Base-by-base conservation (phyloP, 176 grass and related monocot genomes). In the Canna indica region DNA sequence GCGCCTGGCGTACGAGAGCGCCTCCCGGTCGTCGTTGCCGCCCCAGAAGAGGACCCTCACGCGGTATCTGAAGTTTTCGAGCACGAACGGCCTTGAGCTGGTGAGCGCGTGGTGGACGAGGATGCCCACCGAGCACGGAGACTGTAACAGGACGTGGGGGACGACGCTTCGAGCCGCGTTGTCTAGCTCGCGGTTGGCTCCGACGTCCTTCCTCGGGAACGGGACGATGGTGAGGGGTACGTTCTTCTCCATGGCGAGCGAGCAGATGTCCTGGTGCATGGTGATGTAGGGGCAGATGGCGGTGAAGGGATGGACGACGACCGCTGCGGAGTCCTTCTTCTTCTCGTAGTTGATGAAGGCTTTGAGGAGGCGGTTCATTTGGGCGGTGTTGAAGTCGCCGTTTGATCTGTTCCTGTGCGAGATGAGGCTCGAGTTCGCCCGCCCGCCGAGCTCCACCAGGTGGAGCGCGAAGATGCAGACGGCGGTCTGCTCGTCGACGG, bases 231-330 rank as follows among this genome's bases (percentile, higher is more conserved):
- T 71, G 44, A 97, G 74, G 41, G 86, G 82, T 32, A 87, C 74
- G 38, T 86, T 82, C 82, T 92, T 97, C 26, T 97, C 88, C 24
- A 90, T 81, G 44, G 93, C 88, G 33, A 97, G 79, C 32, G 88
- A 80, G 80, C 93, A 97, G 70, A 97, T 79, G 76, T 97, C 88
- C 73, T 97, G 82, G 80, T 97, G 88, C 88, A 91, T 92, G 79
- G 93, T 87, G 59, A 79, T 61, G 65, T 90, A 97, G 14, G 93
- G 93, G 52, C 86, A 91, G 80, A 91, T 91, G 67, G 86, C 89
- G 59, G 93, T 96, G 84, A 81, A 97, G 3, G 93, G 77, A 20
- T 84, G 76, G 72, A 92, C 81, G 1, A 84, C 68, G 14, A 97
- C 32, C 18, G 82, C 80, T 39, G 83, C 78, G 41, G 41, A 44